Evolutionary conservation across 2,329 filamentous ascomycete genomes (phyloP), one percentile per base, ranked within the genome.

Genomic region (Chrysosporium keratinophilum): DNA sequence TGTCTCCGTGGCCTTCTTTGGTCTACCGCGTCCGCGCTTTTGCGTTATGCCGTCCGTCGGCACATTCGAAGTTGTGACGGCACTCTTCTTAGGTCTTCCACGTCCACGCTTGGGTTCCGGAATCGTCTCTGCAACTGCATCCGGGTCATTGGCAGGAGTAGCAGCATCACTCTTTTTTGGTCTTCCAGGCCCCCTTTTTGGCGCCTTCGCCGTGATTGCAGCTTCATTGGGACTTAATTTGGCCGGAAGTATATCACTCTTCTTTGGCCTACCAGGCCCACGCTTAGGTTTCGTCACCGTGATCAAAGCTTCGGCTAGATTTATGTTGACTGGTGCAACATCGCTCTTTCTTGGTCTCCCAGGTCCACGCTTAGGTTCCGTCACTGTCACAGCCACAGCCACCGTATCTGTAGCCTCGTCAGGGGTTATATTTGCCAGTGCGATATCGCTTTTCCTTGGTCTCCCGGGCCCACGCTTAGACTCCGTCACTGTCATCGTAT

Each of bases 51-150:
- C 23, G 23, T 28, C 39, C 39, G n/a, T 41, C 15, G 15, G 39
- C 19, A 3, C 15, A 7, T 12, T 41, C n/a, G 19, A 19, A n/a
- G n/a, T n/a, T n/a, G n/a, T n/a, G n/a, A n/a, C n/a, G n/a, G n/a
- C 44, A 50, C 23, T 19, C 20, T 58, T 58, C 37, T 23, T 54
- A 4, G 58, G 56, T 41, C 58, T 54, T 12, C 58, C 58, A 28
- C 58, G 49, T 11, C 44, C 52, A 3, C 23, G 3, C 7, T 28
- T 28, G 3, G 23, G 23, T 28, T 3, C 23, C 23, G 23, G 3
- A 3, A 28, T 28, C 7, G 23, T 50, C 2, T 33, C 15, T 7
- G 42, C 19, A 11, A 10, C 34, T 5, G 28, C 47, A 5, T 31
- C 15, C 20, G n/a, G n/a, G n/a, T n/a, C n/a, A n/a, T n/a, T n/a